Conservation (phyloP, 176 grass and related monocot species). For the Cymbopogon citratus region DNA sequence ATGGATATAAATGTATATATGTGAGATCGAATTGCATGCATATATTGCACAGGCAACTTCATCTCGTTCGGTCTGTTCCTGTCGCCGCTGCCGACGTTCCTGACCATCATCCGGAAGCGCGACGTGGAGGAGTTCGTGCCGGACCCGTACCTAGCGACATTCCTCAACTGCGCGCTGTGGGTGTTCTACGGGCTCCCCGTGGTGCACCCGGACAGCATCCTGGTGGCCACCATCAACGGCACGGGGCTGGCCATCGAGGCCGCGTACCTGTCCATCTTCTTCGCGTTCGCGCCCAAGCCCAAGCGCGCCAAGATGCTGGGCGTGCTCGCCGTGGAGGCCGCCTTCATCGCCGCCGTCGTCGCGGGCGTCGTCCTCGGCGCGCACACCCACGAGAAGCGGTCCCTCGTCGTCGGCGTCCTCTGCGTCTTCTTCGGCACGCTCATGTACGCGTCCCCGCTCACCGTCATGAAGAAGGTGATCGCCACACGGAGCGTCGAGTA, state of each 20-base stretch:
- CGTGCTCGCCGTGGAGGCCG: slow-evolving; percentile 34
- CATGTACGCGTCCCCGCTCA: slow-evolving; percentile 71
- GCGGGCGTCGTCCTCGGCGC: slow-evolving; percentile 36
- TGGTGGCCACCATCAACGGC: slow-evolving; percentile 53
- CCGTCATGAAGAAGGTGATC: slow-evolving; percentile 62
- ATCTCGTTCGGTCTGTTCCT: slow-evolving; percentile 75
- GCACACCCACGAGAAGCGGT: slow-evolving; percentile 39
- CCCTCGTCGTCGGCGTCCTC: slow-evolving; percentile 48
- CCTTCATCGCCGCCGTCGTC: slow-evolving; percentile 33
- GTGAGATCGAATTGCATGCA: no score
- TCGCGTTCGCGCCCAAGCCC: slow-evolving; percentile 22
- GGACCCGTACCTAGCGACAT: slow-evolving; percentile 68
- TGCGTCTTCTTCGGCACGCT: slow-evolving; percentile 61
- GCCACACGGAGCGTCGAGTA: slow-evolving; percentile 61
- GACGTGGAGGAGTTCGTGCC: slow-evolving; percentile 59
- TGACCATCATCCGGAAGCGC: slow-evolving; percentile 42
- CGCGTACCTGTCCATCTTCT: slow-evolving; percentile 46
- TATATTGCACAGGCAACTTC: slow-evolving; percentile 32
- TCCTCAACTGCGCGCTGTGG: slow-evolving; percentile 80
- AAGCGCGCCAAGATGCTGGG: slow-evolving; percentile 24
- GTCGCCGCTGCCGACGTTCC: slow-evolving; percentile 63
- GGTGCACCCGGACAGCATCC: slow-evolving; percentile 50
- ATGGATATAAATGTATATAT: no score
- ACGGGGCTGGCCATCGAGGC: slow-evolving; percentile 38
- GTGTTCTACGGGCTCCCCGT: slow-evolving; percentile 56